Evolutionary conservation across 805 yeast species (phyloP), one percentile per base, ranked within the genome.

Genomic region (Priceomyces castillae): DNA sequence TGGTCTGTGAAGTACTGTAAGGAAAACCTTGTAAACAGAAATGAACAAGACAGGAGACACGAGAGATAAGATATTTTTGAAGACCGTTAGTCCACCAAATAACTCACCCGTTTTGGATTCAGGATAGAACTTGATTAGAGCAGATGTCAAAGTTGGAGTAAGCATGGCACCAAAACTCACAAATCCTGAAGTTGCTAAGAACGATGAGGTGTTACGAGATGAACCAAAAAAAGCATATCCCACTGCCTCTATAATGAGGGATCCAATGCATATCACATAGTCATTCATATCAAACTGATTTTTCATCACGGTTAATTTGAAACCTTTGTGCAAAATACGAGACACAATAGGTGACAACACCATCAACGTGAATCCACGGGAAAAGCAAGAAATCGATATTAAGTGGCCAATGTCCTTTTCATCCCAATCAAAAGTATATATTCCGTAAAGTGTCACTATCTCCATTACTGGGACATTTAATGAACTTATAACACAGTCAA

Each of bases 41-140:
- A 83, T 59, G 25, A 77, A 58, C 0, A 67, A 14, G 4, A 80
- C 61, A 0, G 92, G 89, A 1, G 72, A 62, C 7, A 74, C 43
- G 46, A 82, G 63, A 46, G 67, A 61, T 3, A 76, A 59, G 0
- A 76, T 39, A 49, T 79, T 82, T 55, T 80, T 78, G 14, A 83
- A 56, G 39, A 85, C 58, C 0, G 88, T 78, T 35, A 84, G 59
- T 0, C 84, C 88, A 7, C 92, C 90, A 63, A 84, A 84, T 14
- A 82, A 69, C 58, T 84, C 89, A 14, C 95, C 95, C 3, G 79
- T 71, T 47, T 74, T 74, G 11, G 74, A 70, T 33, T 78, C 79
- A 1, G 80, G 78, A 47, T 73, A 77, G 58, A 81, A 81, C 57
- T 86, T 86, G 42, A 81, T 71, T 9, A 84, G 62, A 1, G 85